Conservation (phyloP, 768 basidiomycete species). For the Trametes coccinea region DNA sequence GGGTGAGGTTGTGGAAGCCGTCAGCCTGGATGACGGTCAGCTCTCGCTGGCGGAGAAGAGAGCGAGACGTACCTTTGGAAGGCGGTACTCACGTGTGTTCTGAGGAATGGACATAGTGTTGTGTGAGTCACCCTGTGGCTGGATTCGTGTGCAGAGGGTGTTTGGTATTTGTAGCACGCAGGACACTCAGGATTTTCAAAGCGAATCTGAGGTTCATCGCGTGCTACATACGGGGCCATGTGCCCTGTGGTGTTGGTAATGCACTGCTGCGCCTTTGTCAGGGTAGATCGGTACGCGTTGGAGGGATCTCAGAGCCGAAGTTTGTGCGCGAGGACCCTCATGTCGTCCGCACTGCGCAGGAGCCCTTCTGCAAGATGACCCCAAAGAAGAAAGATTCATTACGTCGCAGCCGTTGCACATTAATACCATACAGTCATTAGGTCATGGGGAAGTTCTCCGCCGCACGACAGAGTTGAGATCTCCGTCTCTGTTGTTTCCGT, state of each 20-base stretch:
- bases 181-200: not conserved
- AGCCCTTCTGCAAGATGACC: not conserved
- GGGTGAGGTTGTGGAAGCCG: slow-evolving; percentile 31
- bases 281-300: not conserved
- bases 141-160: not conserved
- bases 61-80: slow-evolving; percentile 20
- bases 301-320: not conserved
- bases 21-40: slow-evolving; percentile 20
- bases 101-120: slow-evolving; percentile 22
- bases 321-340: not conserved
- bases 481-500: not conserved
- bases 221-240: not conserved
- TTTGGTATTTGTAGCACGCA: not conserved
- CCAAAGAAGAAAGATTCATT: slow-evolving; percentile 1
- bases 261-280: too few relatives aligned
- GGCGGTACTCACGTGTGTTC: slow-evolving; percentile 27
- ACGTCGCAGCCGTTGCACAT: not conserved
- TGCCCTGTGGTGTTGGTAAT: too few relatives aligned
- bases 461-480: not conserved
- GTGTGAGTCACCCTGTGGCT: not conserved
- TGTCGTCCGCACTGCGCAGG: not conserved
- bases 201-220: too few relatives aligned
- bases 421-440: not conserved
- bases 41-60: not conserved
- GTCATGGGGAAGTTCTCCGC: not conserved